Evolutionary conservation across 495 filamentous ascomycete genomes (phyloP), one percentile per base, ranked within the genome.

Genomic region (Immersiella caudata): DNA sequence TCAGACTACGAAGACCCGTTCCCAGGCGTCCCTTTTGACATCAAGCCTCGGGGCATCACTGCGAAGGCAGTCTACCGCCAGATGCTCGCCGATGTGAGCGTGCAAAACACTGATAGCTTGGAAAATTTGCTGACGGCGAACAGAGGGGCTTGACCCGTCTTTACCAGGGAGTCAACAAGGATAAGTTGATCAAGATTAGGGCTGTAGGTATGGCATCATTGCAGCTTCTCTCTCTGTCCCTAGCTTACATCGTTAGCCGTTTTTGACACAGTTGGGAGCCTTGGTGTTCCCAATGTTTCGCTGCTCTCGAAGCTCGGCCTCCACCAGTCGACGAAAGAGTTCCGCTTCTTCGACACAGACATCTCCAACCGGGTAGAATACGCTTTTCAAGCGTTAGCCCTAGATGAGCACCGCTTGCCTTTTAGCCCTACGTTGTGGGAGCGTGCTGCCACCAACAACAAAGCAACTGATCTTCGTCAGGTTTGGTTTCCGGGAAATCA

Each of bases 401-500:
- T 93, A 1, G 89, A 93, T 67, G 90, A 93, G 75, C 79, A 83
- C 49, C 86, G 90, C 12, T 75, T 78, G 6, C 82, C 87, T 1
- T 93, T 91, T 66, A 80, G 84, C 6, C 90, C 90, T 12, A 84
- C 88, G 5, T 70, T 93, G 0, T 92, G 88, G 90, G 81, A 84
- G 68, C 71, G 76, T 8, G 75, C 70, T 12, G 67, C 68, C 2
- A 66, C 74, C 18, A 73, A 76, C 62, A 71, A 75, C n/a, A 72
- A 76, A 21, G 74, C 70, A 16, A 85, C 82, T 56, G 78, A 84
- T 60, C 80, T 92, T n/a, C 83, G 86, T 33, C 90, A 93, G 73
- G 86, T 88, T 33, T 92, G 90, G 90, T 91, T 93, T 70, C 87
- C 88, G 0, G 88, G 89, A 33, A 81, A 82, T n/a, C 90, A 92